Evolutionary conservation across 306 rosid species (phyloP).

Genomic region (Glycine latifolia): DNA sequence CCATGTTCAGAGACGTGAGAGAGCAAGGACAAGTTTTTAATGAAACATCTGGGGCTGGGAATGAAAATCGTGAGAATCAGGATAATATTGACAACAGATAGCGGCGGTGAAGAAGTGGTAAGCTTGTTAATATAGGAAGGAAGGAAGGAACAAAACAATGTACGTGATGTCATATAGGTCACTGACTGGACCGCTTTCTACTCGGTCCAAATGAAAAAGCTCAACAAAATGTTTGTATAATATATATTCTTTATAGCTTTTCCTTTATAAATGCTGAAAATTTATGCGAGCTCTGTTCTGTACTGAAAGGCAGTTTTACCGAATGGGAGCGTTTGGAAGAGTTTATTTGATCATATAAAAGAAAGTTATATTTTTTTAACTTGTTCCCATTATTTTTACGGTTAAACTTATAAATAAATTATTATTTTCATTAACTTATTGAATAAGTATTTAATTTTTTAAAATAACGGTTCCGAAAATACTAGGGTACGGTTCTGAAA

Average conservation of each 20-base stretch:
- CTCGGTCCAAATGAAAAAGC: constrained; percentile 30
- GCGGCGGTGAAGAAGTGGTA: background rate
- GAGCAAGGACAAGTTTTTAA: constrained; percentile 82
- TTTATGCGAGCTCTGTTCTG: background rate
- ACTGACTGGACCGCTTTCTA: constrained; percentile 23
- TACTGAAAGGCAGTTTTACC: background rate
- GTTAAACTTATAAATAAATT: background rate
- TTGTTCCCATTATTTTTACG: background rate
- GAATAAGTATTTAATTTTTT: no score
- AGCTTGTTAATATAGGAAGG: constrained; percentile 42
- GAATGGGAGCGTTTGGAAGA: background rate
- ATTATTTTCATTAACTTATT: background rate
- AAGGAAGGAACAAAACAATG: background rate
- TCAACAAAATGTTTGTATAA: constrained; percentile 29
- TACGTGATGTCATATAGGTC: constrained; percentile 42
- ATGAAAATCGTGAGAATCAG: constrained; percentile 54
- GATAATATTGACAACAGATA: constrained; percentile 49
- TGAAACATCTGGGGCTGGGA: constrained; percentile 58
- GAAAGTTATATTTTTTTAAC: background rate
- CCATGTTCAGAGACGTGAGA: constrained; percentile 92
- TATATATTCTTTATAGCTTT: background rate
- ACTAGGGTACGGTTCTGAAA: no score
- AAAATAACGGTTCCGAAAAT: no score
- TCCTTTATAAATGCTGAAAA: no score
- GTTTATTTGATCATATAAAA: background rate